Evolutionary conservation across 441 rosid genomes (phyloP).

Genomic region (Erodium trifolium): DNA sequence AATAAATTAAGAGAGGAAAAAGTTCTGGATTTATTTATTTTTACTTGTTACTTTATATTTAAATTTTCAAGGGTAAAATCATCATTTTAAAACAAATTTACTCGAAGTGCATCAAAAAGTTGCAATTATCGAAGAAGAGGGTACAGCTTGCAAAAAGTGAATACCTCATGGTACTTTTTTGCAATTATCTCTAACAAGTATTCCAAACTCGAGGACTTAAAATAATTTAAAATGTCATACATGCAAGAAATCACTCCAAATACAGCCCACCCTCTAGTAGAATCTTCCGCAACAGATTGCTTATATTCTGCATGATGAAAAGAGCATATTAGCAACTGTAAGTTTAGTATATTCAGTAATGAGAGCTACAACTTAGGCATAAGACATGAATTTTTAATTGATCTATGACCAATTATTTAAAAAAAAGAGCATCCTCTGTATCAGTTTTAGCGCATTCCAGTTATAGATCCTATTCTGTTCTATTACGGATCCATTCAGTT

Average conservation of each 20-base stretch:
- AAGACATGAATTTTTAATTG: conserved; percentile 1
- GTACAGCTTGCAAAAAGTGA: no score
- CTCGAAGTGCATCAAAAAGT: no score
- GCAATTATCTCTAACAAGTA: not conserved
- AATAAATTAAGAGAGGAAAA: no score
- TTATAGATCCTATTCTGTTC: not conserved
- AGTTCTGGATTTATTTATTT: no score
- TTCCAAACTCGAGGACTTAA: not conserved
- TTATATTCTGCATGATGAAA: conserved; percentile 42
- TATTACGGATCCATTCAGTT: not conserved
- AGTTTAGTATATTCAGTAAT: conserved; percentile 13
- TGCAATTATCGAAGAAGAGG: no score
- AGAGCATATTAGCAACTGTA: conserved; percentile 12
- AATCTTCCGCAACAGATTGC: conserved; percentile 48
- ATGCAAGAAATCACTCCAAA: conserved; percentile 85
- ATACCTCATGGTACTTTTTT: no score
- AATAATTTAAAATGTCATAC: conserved; percentile 31
- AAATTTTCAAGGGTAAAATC: no score
- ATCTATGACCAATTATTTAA: not conserved
- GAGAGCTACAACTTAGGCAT: conserved; percentile 9
- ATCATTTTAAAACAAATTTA: no score
- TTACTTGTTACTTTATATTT: no score
- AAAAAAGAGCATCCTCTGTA: not conserved
- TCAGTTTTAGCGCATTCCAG: not conserved
- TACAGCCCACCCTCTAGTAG: conserved; percentile 72